Base-by-base conservation (phyloP, 2,329 filamentous ascomycete genomes). In the Nannizzia gypsea region DNA sequence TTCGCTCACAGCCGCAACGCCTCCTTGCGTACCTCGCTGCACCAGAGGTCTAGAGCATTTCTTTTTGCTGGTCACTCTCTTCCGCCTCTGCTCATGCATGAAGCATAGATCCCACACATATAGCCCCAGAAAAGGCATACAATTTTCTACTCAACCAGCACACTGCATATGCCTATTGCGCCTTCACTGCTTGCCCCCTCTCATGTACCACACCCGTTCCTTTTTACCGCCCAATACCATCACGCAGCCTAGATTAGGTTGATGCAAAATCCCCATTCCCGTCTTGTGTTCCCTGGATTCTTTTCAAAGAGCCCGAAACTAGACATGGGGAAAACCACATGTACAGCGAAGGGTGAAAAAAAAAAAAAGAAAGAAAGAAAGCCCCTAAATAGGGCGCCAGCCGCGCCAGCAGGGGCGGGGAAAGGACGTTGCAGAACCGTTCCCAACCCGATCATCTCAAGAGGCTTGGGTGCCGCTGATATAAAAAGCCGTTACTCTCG, bases 371-470 rank as follows among this genome's bases (percentile, higher is more conserved):
- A 17, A 6, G 38, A 11, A 26, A 26, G 17, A 3, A 20, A 42
- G 15, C n/a, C 26, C 28, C 26, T 34, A 8, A 54, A 54, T 54
- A 31, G 15, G 26, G 50, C 26, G 50, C 26, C 50, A n/a, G 34
- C 26, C 26, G 50, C 50, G 50, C 50, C 17, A 54, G 26, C 50
- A 54, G 50, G 50, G 50, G 50, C 50, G 50, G 50, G 50, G 50
- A 54, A 54, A 17, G 26, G 50, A 54, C 26, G 5, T 28, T 54
- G 50, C 50, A 54, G 50, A 54, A 54, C 50, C 50, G 50, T 20
- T 54, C 50, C 26, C 50, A 54, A 13, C 20, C 26, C 50, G 17
- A 54, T 54, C 50, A 34, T 26, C 13, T 34, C 15, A 36, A 26
- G 26, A 54, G 15, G 26, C 50, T 22, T 34, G 4, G 24, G 34